Evolutionary conservation across 371 early-diverging fungal genomes (phyloP), one percentile per base, ranked within the genome.

Genomic region (Capillidium heterosporum): DNA sequence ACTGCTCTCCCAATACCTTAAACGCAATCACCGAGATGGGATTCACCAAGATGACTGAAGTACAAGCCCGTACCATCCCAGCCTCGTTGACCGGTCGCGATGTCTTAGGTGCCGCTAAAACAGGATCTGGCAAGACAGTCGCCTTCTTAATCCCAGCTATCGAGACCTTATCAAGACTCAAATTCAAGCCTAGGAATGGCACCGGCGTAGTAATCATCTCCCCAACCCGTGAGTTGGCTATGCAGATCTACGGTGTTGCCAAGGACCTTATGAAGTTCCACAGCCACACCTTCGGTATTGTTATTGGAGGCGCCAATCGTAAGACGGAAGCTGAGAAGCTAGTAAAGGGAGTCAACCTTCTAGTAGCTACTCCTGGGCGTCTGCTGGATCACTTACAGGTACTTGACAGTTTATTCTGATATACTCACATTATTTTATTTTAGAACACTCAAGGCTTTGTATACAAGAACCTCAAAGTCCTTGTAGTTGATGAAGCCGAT

Each of bases 401-500:
- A 59, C 35, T 46, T 35, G 19, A 8, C n/a, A n/a, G 11, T 49
- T 15, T 2, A 15, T 49, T 13, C n/a, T n/a, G n/a, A n/a, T n/a
- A 15, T 29, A 23, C 11, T 31, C 13, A 13, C 13, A 39, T 27
- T 54, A 7, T 19, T n/a, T n/a, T 39, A 5, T 15, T 0, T 41
- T 27, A 60, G 71, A 92, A 91, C 71, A 91, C 95, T 2, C 84
- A 85, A 71, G 90, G 89, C 24, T 93, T 92, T 62, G 78, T 87
- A 3, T 84, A 76, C 68, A 87, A 89, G 66, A 91, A 92, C 65
- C 70, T 93, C 57, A 84, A 89, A 68, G 78, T 83, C 8, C 72
- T 96, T 60, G 80, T 96, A 23, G 93, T 99, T 64, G 99, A 99
- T 71, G 99, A 99, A 71, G 98, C 97, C 19, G 99, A 99, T 67